These are phyloP conservation scores for Solanum corneliomulleri DNA, from an alignment of 257 asterid genomes.

Conservation along the genomic window DNA sequence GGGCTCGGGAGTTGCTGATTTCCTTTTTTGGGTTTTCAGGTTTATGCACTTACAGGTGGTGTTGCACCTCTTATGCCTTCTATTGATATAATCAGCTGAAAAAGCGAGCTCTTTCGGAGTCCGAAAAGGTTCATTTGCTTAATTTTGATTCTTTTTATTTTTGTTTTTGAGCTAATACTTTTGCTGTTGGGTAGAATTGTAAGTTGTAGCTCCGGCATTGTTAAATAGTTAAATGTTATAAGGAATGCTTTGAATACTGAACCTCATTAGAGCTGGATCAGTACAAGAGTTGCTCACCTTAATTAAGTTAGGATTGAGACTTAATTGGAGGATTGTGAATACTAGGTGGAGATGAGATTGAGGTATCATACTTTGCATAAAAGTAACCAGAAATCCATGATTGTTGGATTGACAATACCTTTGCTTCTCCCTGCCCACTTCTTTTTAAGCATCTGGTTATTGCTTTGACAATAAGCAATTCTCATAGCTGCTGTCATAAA, in stretches of 20 bases:
- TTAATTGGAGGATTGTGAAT: background rate
- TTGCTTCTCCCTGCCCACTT: background rate
- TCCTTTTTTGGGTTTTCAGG: slow-evolving; percentile 25
- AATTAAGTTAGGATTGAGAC: background rate
- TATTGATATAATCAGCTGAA: slow-evolving; percentile 65
- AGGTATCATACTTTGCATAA: background rate
- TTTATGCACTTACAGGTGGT: slow-evolving; percentile 94
- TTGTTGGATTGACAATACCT: background rate
- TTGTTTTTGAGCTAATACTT: background rate
- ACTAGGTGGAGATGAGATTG: background rate
- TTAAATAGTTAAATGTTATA: background rate
- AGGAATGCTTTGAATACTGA: background rate
- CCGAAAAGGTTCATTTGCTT: slow-evolving; percentile 61
- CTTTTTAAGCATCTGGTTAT: background rate
- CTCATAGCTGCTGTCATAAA: background rate
- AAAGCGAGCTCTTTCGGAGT: slow-evolving; percentile 54
- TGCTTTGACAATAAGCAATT: background rate
- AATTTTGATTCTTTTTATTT: background rate
- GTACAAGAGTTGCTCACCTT: background rate
- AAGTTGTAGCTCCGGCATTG: background rate
- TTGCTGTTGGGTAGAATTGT: background rate
- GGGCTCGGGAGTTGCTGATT: slow-evolving; percentile 6
- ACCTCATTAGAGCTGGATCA: background rate
- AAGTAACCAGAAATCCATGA: background rate
- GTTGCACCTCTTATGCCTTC: slow-evolving; percentile 87